These are phyloP conservation scores for Globisporangium spinosum DNA, from an alignment of 352 stramenopile genomes.

Conservation along the genomic window DNA sequence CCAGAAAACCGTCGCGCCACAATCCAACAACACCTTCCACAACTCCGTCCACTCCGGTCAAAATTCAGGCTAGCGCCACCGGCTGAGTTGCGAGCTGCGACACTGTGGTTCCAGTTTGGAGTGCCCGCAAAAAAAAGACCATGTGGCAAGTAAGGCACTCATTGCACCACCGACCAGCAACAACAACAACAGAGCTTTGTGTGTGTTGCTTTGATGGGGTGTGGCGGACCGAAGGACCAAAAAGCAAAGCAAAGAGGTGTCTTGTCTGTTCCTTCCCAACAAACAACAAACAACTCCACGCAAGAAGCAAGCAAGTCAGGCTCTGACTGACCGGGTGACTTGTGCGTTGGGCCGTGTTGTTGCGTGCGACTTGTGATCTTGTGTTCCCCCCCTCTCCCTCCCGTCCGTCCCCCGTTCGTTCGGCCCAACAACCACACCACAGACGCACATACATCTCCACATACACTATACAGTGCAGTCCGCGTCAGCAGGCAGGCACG, in stretches of 20 bases:
- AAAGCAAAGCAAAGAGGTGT: background rate
- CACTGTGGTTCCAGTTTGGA: background rate
- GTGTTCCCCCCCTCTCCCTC: slow-evolving; percentile 3
- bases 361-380: background rate
- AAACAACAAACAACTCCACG: background rate
- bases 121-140: background rate
- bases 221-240: background rate
- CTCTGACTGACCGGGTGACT: background rate
- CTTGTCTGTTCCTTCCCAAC: background rate
- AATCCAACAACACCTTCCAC: background rate
- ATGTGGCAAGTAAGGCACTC: background rate
- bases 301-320: background rate
- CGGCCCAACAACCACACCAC: background rate
- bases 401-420: background rate
- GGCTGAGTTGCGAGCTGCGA: background rate
- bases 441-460: background rate
- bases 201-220: background rate
- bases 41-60: background rate
- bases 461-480: background rate
- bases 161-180: background rate
- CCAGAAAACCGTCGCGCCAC: background rate
- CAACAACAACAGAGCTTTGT: background rate
- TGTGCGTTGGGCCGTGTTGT: background rate
- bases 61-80: background rate
- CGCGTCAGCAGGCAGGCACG: background rate